These are phyloP conservation scores for Coprinopsis cinerea DNA, from an alignment of 768 basidiomycete genomes.

Conservation along the genomic window DNA sequence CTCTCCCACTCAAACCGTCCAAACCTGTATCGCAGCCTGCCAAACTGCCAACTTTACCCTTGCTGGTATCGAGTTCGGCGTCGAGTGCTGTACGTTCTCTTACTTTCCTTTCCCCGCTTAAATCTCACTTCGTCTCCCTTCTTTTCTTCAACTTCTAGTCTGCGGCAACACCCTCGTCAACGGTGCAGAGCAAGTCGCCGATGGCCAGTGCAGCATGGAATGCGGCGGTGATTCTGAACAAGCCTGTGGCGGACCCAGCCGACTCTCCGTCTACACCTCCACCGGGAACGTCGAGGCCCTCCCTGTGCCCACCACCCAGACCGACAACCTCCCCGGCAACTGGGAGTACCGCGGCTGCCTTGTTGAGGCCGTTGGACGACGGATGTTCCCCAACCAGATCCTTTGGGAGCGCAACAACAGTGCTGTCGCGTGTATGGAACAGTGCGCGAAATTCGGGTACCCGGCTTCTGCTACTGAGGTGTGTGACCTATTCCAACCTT, in stretches of 20 bases:
- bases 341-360: slow-evolving; percentile 68
- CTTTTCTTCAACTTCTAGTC: slow-evolving; percentile 31
- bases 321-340: slow-evolving; percentile 51
- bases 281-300: slow-evolving; percentile 44
- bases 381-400: slow-evolving; percentile 57
- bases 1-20: slow-evolving; percentile 43
- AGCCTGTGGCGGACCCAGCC: slow-evolving; percentile 69
- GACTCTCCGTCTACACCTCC: slow-evolving; percentile 64
- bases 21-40: slow-evolving; percentile 61
- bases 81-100: slow-evolving; percentile 41
- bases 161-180: slow-evolving; percentile 64
- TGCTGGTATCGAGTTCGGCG: slow-evolving; percentile 64
- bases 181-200: slow-evolving; percentile 47
- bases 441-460: slow-evolving; percentile 68
- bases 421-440: slow-evolving; percentile 56
- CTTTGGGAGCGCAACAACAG: slow-evolving; percentile 58
- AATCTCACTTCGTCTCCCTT: background rate
- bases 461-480: slow-evolving; percentile 62
- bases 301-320: slow-evolving; percentile 54
- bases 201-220: slow-evolving; percentile 60
- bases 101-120: background rate
- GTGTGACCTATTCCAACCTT: slow-evolving; percentile 10
- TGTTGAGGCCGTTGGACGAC: slow-evolving; percentile 36
- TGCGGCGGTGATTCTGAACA: slow-evolving; percentile 65
- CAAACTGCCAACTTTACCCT: slow-evolving; percentile 48